Percentiles rank a stretch among this genome's conserved stretches.
phyloP scores from a whole-genome alignment of 306 rosid genomes.

The Fragaria vesca region DNA sequence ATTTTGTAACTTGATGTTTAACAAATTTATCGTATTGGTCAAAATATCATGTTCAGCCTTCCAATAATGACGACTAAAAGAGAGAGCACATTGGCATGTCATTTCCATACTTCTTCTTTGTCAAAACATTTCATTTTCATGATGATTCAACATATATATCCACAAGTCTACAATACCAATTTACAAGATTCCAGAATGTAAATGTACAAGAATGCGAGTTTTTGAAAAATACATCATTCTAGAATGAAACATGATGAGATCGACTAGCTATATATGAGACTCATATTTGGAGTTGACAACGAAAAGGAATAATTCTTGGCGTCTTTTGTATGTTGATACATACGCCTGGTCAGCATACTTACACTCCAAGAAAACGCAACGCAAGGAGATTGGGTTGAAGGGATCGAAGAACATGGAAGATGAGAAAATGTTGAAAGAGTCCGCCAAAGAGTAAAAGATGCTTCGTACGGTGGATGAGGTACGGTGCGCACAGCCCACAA shows the following conservation, averaged over 20 bases:
- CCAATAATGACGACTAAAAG: neutral
- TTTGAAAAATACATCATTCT: neutral
- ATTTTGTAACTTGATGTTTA: too few species aligned
- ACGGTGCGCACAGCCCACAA: constrained; percentile 50
- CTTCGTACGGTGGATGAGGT: constrained; percentile 61
- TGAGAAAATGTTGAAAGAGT: neutral
- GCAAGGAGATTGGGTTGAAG: neutral
- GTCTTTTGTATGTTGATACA: too few species aligned
- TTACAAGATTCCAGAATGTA: neutral
- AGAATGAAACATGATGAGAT: too few species aligned
- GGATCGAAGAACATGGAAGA: neutral
- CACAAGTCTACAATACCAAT: neutral
- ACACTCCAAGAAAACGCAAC: neutral
- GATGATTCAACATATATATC: neutral
- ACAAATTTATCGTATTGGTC: too few species aligned
- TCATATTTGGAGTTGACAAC: neutral
- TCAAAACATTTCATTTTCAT: neutral
- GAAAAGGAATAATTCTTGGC: too few species aligned
- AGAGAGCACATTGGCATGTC: neutral
- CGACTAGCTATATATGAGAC: neutral
- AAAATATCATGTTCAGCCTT: too few species aligned
- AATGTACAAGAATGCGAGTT: neutral
- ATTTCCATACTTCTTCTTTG: neutral
- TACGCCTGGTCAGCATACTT: neutral
- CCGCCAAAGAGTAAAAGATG: constrained; percentile 27